Evolutionary conservation across 345 rosid species (phyloP), one percentile per base, ranked within the genome.

Genomic region (Orychophragmus violaceus): DNA sequence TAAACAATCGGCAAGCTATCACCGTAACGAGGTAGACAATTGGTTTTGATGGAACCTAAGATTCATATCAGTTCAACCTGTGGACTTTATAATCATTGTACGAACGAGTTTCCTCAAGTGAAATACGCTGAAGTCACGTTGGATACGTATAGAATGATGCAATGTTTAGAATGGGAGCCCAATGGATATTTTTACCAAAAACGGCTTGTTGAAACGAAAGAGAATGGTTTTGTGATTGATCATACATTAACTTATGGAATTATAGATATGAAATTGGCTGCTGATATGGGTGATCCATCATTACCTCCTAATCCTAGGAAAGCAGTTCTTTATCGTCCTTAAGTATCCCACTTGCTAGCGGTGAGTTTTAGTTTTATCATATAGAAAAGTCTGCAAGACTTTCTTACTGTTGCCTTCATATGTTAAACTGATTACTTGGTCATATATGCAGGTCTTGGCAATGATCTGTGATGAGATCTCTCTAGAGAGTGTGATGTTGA

Each of bases 391-490:
- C 59, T 37, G 33, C 33, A 22, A n/a, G 33, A 50, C 17, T 21
- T 46, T 29, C 11, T 37, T 6, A 13, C 8, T 27, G 35, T 44
- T n/a, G 1, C 46, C 39, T 56, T 29, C 8, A 2, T 36, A 49
- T 69, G 27, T 54, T 9, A 35, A 25, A 19, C 2, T 42, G n/a
- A 49, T 55, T 68, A 56, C 17, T n/a, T 36, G 23, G 19, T 21
- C 25, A 27, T 37, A 45, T 37, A 41, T 69, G 71, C 81, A 93
- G 98, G 98, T 87, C 60, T 76, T 93, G 71, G 97, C 98, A 27
- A 93, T 95, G 64, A 71, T 88, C 29, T 83, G 89, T 46, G 97
- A 88, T 74, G 97, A 88, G 80, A 92, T 93, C 24, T 87, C 86
- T 62, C 83, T 87, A 6, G 97, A 93, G 77, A 76, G 90, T 71